Percentiles rank a stretch among this genome's conserved stretches.
Evolutionary conservation across 345 rosid genomes (phyloP).

Genomic region (Populus alba): DNA sequence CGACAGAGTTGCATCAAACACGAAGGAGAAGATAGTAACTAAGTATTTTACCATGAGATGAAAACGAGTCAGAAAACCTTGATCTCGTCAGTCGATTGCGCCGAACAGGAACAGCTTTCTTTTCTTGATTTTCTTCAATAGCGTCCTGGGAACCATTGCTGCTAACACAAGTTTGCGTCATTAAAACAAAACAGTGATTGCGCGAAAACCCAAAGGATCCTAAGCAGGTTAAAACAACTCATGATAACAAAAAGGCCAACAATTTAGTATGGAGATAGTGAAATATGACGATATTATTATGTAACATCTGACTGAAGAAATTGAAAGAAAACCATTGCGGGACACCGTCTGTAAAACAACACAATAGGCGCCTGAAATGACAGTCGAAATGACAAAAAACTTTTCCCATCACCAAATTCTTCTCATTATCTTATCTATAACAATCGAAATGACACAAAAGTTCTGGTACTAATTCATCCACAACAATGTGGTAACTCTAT

Average conservation of each 20-base stretch:
- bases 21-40: not conserved
- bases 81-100: conserved; percentile 36
- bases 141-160: conserved; percentile 27
- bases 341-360: not conserved
- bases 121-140: conserved; percentile 27
- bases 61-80: conserved; percentile 47
- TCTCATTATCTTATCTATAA: not conserved
- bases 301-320: not conserved
- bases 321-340: not conserved
- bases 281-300: not conserved
- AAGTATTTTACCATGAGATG: conserved; percentile 40
- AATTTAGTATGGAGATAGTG: no score
- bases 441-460: not conserved
- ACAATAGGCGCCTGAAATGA: not conserved
- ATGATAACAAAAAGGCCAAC: not conserved
- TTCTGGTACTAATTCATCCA: no score
- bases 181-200: not conserved
- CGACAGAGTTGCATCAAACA: not conserved
- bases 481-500: no score
- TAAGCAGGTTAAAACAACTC: not conserved
- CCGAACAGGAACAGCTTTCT: conserved; percentile 19
- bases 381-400: no score
- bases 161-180: conserved; percentile 5
- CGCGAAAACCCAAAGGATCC: not conserved
- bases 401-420: not conserved